Base-by-base conservation (phyloP, 2,329 filamentous ascomycete species). In the Fusarium musae region DNA sequence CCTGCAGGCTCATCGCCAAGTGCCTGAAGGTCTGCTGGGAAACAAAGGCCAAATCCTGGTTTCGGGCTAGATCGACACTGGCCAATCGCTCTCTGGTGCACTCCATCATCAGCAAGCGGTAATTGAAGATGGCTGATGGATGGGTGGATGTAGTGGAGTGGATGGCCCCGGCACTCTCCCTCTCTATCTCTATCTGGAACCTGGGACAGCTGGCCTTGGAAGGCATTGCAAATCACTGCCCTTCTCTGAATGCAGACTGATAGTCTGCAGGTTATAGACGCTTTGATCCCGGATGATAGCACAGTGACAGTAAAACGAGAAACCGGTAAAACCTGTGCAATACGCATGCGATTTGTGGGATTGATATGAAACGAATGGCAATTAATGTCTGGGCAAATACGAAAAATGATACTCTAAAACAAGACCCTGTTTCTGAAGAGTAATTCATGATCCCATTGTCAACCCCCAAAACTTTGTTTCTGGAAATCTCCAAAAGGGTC, bases 1-100 rank as follows among this genome's bases (percentile, higher is more conserved):
- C 44, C 64, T 68, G 59, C 68, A 59, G 42, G 63, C 59, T 54
- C 70, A 73, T 66, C 67, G 63, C 69, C 71, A 64, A 78, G 76
- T 75, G 76, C 73, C 73, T 78, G 68, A 49, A 62, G 42, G 57
- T 54, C 36, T 53, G 30, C 52, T 63, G 23, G 37, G 53, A 69
- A 72, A 53, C 60, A 52, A 30, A 54, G 53, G 65, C 21, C 49
- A 52, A 68, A 76, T 69, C 72, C 72, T 74, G 57, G 66, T 72
- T 74, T 61, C 23, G 63, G 67, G n/a, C 46, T 58, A 73, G 71
- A 74, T 73, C 67, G 70, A 57, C 72, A 36, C 54, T 30, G 40
- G 28, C 69, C 43, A 72, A 59, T 59, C n/a, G 39, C 53, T 43
- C 47, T 28, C 36, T 71, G n/a, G 47, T 40, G 34, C n/a, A 58